A percentile compares a stretch with the other conserved stretches of the same genome.
Conservation (phyloP, 2,329 filamentous ascomycete species). For the Dothideomycetes sp. region DNA sequence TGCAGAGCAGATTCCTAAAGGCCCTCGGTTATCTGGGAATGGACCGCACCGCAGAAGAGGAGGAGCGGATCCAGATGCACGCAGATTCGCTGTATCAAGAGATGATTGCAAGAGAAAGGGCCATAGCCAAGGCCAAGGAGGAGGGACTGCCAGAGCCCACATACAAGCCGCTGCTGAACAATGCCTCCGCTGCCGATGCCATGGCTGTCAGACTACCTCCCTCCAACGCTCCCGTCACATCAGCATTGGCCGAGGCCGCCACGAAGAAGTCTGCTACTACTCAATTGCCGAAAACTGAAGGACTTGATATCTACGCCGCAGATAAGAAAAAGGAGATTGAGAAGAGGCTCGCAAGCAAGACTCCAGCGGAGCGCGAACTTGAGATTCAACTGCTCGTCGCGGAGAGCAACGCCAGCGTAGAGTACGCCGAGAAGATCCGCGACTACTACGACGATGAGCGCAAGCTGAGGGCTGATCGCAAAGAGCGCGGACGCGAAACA, state of each 20-base stretch:
- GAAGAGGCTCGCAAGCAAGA: constrained; percentile 22
- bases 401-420: constrained; percentile 49
- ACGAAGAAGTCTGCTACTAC: neutral
- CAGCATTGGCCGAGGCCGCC: neutral
- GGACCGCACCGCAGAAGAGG: constrained; percentile 53
- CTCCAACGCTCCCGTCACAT: neutral
- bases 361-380: constrained; percentile 43
- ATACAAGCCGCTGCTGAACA: constrained; percentile 45
- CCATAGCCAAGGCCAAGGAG: constrained; percentile 57
- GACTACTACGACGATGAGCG: constrained; percentile 46
- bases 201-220: constrained; percentile 11
- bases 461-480: constrained; percentile 42
- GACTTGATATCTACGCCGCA: constrained; percentile 11
- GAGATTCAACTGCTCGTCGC: constrained; percentile 55
- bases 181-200: constrained; percentile 16
- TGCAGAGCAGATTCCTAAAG: constrained; percentile 84
- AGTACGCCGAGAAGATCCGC: constrained; percentile 47
- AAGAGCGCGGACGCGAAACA: constrained; percentile 41
- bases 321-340: constrained; percentile 19
- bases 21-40: constrained; percentile 74
- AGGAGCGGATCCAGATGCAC: constrained; percentile 87
- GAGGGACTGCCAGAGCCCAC: constrained; percentile 42
- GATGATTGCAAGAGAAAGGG: constrained; percentile 71
- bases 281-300: constrained; percentile 2
- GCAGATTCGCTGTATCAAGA: constrained; percentile 82